Percentiles rank a stretch among this genome's conserved stretches.
phyloP scores from a whole-genome alignment of 352 stramenopile species.

The Phytophthora crassamura region DNA sequence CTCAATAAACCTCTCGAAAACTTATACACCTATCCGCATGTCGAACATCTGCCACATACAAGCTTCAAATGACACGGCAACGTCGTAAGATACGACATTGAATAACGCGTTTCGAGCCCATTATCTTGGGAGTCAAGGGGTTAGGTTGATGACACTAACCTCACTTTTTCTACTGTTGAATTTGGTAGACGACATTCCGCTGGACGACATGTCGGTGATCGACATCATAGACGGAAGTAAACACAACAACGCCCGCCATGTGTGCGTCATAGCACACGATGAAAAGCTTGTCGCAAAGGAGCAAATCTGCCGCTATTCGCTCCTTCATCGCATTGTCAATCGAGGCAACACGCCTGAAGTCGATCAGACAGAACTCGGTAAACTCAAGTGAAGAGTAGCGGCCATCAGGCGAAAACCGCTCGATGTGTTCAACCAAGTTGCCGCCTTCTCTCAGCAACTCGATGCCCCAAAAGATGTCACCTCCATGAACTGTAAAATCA shows the following conservation, averaged over 20 bases:
- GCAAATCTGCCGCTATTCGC: constrained; percentile 15
- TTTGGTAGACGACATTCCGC: constrained; percentile 8
- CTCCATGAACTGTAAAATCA: constrained; percentile 10
- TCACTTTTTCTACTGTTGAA: background rate
- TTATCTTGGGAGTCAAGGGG: no score
- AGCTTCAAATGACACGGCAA: no score
- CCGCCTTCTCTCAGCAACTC: constrained; percentile 11
- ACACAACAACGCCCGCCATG: constrained; percentile 18
- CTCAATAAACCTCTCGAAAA: no score
- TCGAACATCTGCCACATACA: no score
- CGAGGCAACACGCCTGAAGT: constrained; percentile 15
- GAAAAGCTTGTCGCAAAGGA: constrained; percentile 17
- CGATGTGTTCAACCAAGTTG: constrained; percentile 9
- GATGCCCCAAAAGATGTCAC: constrained; percentile 7
- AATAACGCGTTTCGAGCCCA: no score
- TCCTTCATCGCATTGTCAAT: constrained; percentile 4
- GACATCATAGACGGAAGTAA: constrained; percentile 9
- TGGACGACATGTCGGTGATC: no score
- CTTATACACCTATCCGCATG: no score
- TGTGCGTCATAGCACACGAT: constrained; percentile 23
- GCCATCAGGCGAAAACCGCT: constrained; percentile 12
- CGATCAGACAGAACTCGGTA: constrained; percentile 6
- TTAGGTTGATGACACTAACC: no score
- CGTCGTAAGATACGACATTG: no score
- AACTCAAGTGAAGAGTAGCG: constrained; percentile 8